Percentiles rank a stretch among this genome's conserved stretches.
These are phyloP conservation scores for Naematelia aurantialba DNA, from an alignment of 768 basidiomycete genomes.

Conservation along the genomic window DNA sequence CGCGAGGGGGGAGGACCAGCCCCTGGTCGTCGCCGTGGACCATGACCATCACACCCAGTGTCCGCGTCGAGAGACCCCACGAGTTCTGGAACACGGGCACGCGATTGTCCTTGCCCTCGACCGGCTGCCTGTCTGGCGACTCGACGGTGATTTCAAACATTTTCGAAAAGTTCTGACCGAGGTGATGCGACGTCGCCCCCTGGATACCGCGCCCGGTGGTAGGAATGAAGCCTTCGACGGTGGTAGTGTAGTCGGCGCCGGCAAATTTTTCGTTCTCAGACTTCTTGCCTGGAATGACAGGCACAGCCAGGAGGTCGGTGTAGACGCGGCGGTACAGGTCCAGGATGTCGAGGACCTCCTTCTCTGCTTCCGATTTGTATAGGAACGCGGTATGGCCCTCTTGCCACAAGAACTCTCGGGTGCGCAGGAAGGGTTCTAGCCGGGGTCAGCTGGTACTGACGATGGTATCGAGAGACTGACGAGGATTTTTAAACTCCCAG, in stretches of 20 bases:
- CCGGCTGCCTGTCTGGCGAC: constrained; percentile 62
- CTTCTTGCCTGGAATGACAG: constrained; percentile 93
- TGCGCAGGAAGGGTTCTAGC: constrained; percentile 93
- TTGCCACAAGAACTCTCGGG: constrained; percentile 99
- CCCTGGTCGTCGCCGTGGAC: constrained; percentile 97
- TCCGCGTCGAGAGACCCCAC: constrained; percentile 94
- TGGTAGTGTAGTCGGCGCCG: constrained; percentile 95
- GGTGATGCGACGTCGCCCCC: constrained; percentile 93
- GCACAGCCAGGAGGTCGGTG: constrained; percentile 94
- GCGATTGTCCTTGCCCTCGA: constrained; percentile 53
- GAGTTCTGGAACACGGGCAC: constrained; percentile 94
- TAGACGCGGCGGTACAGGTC: constrained; percentile 93
- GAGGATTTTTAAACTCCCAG: constrained; percentile 99
- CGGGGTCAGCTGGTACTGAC: background rate
- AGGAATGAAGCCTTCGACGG: constrained; percentile 95
- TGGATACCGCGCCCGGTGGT: constrained; percentile 97
- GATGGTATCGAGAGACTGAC: constrained; percentile 54
- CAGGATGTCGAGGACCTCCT: constrained; percentile 87
- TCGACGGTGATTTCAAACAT: constrained; percentile 99
- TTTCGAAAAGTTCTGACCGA: constrained; percentile 96
- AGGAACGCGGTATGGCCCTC: constrained; percentile 96
- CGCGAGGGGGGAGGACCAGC: constrained; percentile 91
- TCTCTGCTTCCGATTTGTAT: constrained; percentile 82
- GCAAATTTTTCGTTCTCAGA: constrained; percentile 99
- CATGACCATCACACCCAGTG: constrained; percentile 99